phyloP scores from a whole-genome alignment of 495 filamentous ascomycete genomes.

The Oidiodendron maius region DNA sequence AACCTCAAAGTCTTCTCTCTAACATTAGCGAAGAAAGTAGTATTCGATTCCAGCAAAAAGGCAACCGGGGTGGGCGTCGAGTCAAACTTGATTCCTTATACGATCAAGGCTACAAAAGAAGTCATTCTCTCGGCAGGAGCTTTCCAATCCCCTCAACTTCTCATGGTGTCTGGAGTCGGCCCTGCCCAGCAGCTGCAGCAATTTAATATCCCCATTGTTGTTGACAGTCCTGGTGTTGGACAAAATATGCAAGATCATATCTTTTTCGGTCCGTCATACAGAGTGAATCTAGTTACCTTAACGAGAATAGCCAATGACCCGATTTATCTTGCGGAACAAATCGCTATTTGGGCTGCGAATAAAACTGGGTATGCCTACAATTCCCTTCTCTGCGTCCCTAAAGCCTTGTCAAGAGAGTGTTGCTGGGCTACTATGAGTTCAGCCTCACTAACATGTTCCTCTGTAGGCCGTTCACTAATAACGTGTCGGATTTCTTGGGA shows the following conservation, averaged over 20 bases:
- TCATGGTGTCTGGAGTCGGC: constrained; percentile 56
- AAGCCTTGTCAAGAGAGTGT: too few relatives aligned
- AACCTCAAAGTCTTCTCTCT: background rate
- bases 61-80: background rate
- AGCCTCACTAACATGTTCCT: background rate
- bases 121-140: constrained; percentile 57
- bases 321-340: too few relatives aligned
- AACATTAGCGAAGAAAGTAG: background rate
- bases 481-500: too few relatives aligned
- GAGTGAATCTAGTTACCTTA: too few relatives aligned
- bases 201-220: constrained; percentile 43
- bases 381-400: too few relatives aligned
- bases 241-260: constrained; percentile 46
- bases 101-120: constrained; percentile 32
- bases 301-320: too few relatives aligned
- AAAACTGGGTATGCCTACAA: too few relatives aligned
- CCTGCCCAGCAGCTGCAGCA: constrained; percentile 38
- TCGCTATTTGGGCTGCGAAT: too few relatives aligned
- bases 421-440: too few relatives aligned
- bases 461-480: background rate
- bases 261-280: background rate
- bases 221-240: constrained; percentile 53
- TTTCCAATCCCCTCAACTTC: constrained; percentile 55
- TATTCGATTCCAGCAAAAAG: background rate
- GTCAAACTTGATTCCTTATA: constrained; percentile 18